Base-by-base conservation (phyloP, 441 rosid genomes). In the Pelargonium myrrhifolium region DNA sequence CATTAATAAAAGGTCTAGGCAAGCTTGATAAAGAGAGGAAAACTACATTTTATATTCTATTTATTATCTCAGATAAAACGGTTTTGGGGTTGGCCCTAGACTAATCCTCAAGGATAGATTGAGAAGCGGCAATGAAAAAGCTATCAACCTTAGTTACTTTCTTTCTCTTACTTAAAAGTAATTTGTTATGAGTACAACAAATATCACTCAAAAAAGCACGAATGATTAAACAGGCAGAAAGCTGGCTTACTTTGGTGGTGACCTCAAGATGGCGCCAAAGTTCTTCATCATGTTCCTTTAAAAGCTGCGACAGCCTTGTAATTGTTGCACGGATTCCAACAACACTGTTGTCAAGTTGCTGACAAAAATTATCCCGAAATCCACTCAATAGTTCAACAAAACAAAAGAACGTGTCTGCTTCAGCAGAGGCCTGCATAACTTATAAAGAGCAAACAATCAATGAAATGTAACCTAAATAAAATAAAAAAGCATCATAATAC, bases 201-300 rank as follows among this genome's bases (percentile, higher is more conserved):
- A 26, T 37, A 28, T 40, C 56, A 49, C 28, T 39, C 61, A 21
- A 18, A 39, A 35, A 14, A 49, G 47, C 65, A 66, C 65, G 8
- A 31, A 43, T 20, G 69, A 59, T 65, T 17, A 18, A 47, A 9
- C 40, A 2, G 20, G 9, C 15, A 67, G 15, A 37, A 37, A 53
- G 10, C 65, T 66, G 65, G 78, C 84, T 81, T 84, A 91, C 99
- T 81, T 91, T 89, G 59, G 97, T 89, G 76, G 97, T 88, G 82
- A 94, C 74, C 84, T 94, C 97, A 68, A 94, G 92, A 83, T 94
- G 99, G 66, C 99, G 99, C 99, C 99, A 94, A 71, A 94, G 97
- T 80, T 94, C 99, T 75, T 94, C 97, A 77, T 91, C 99, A 74
- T 91, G 92, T 65, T 91, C 92, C 83, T 85, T 94, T 66, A 94